phyloP scores from a whole-genome alignment of 1,139 yeast species.

The Blastobotrys persicus region DNA sequence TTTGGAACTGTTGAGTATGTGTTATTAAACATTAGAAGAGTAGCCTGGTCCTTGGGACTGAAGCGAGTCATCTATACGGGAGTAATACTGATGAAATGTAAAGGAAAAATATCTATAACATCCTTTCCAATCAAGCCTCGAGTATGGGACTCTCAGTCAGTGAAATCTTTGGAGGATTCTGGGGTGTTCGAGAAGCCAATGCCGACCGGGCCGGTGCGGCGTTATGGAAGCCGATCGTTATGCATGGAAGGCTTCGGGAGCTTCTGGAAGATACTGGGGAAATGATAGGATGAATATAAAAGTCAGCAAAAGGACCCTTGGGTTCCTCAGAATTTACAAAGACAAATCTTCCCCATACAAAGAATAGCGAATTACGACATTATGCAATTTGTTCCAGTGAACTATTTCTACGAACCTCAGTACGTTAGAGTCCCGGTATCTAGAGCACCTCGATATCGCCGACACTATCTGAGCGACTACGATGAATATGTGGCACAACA shows the following conservation, averaged over 20 bases:
- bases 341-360: neutral
- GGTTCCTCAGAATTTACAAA: neutral
- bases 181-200: neutral
- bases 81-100: too few species aligned
- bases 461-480: neutral
- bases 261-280: neutral
- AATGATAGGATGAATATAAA: neutral
- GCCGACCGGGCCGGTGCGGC: neutral
- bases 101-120: too few species aligned
- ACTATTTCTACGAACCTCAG: constrained; percentile 6
- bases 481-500: neutral
- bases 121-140: too few species aligned
- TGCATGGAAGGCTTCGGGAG: neutral
- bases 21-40: too few species aligned
- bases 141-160: neutral
- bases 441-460: constrained; percentile 1
- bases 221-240: neutral
- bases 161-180: neutral
- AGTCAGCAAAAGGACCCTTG: neutral
- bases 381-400: constrained; percentile 6
- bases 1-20: too few species aligned
- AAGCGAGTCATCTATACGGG: too few species aligned
- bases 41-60: too few species aligned
- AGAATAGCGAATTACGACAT: neutral
- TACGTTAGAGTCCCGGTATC: neutral